Evolutionary conservation across 768 basidiomycete genomes (phyloP), one percentile per base, ranked within the genome.

Genomic region (Mycena pura): DNA sequence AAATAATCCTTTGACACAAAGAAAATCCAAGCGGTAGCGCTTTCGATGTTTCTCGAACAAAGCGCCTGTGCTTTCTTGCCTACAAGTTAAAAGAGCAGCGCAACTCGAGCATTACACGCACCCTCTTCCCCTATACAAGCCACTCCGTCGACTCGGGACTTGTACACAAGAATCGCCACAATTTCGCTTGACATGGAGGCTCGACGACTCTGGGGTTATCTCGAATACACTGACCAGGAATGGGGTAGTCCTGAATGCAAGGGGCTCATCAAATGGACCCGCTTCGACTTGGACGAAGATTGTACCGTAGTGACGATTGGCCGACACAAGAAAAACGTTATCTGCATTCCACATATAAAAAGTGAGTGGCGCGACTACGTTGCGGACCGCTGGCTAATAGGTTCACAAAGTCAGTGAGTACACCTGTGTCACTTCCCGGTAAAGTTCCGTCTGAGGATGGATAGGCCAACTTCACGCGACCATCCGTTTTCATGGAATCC

Each of bases 401-500:
- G 88, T 14, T 82, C 80, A n/a, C 76, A 89, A 83, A 81, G 84
- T 93, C 69, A 92, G 91, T 93, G 62, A 77, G 85, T 82, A 57
- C 19, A 39, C 50, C 17, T 25, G 39, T 45, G 39, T 29, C 43
- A 46, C 47, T 45, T 52, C 48, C 28, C 34, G 15, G 6, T 25
- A 56, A 49, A 17, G 28, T 36, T 40, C 29, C 48, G 44, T n/a
- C 38, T 60, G 29, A 57, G 58, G 64, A 59, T 40, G 31, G 10
- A 14, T 56, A 87, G 85, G 85, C 71, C 84, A 83, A 60, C 69
- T 69, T 7, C 89, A 91, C 66, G 85, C 84, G 68, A 70, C 70
- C 22, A 80, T 91, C 34, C 72, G 72, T 5, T 90, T 87, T 88
- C 81, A 86, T 65, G 86, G 86, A 9, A 73, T 72, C 13, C 79